phyloP scores from a whole-genome alignment of 768 basidiomycete species.

The Agaricus subrufescens region DNA sequence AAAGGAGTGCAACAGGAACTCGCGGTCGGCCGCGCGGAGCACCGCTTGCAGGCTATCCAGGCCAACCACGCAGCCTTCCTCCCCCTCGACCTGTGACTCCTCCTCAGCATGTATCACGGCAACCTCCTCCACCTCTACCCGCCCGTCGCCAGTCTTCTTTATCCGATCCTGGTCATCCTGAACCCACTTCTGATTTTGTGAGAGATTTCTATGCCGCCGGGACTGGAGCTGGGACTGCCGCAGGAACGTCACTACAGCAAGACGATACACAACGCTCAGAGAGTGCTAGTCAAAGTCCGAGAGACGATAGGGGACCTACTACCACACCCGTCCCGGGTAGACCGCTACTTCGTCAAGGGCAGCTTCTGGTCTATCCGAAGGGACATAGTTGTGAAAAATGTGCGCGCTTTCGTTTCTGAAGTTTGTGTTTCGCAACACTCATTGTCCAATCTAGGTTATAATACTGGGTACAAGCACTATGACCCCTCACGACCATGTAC shows the following conservation, averaged over 20 bases:
- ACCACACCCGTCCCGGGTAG: conserved; percentile 58
- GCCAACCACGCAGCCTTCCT: neutral
- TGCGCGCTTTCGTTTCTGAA: conserved; percentile 23
- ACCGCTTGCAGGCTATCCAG: neutral
- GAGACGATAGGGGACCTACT: conserved; percentile 62
- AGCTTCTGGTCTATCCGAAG: conserved; percentile 66
- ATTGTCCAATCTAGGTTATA: conserved; percentile 43
- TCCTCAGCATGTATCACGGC: neutral
- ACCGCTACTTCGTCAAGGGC: conserved; percentile 57
- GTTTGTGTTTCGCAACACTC: too few species aligned
- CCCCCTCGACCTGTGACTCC: neutral
- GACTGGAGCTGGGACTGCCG: conserved; percentile 22
- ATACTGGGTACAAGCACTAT: conserved; percentile 67
- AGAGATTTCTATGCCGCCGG: conserved; percentile 59
- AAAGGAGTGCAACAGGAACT: neutral
- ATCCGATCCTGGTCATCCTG: conserved; percentile 5
- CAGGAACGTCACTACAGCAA: conserved; percentile 5
- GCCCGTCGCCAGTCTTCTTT: conserved; percentile 19
- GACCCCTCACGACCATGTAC: conserved; percentile 67
- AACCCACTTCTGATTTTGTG: conserved; percentile 47
- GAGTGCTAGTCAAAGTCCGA: conserved; percentile 5
- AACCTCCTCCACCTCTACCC: conserved; percentile 12
- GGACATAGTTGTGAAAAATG: conserved; percentile 65
- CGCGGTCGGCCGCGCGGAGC: neutral
- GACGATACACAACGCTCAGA: neutral